Evolutionary conservation across 2,329 filamentous ascomycete genomes (phyloP), one percentile per base, ranked within the genome.

Genomic region (Mycosphaerelloides madeirae): DNA sequence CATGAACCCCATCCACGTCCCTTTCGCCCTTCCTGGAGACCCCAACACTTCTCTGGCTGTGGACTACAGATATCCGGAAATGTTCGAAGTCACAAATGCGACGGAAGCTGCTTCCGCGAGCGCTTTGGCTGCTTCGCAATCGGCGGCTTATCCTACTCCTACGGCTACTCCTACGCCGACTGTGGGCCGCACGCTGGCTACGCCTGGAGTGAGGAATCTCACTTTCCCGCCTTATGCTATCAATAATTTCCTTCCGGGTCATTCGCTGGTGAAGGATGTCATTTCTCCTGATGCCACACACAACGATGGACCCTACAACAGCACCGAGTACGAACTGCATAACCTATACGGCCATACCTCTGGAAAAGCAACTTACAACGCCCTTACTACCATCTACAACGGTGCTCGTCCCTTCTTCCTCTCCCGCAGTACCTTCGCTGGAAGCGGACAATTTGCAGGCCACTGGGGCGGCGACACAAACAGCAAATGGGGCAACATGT

Each of bases 401-500:
- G 52, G 52, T 35, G 54, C 53, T 22, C 38, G 58, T 8, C 56
- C 59, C 3, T 62, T 59, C 50, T 57, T 50, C 25, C 34, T 62
- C 16, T 51, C 49, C 5, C 53, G 58, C 11, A 52, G 44, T 22
- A 59, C 56, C n/a, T 61, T 61, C 35, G 57, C 56, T 11, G 59
- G 58, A 13, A 47, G 41, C 29, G 59, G 59, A 1, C 25, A 39
- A 9, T 46, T 51, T 28, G 50, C 56, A 13, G 53, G 46, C 11
- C 57, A 61, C 43, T 62, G 59, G 58, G 58, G 58, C 7, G 59
- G 59, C 28, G 59, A 62, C 33, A 60, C 59, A 31, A 57, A 53
- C 16, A 42, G 48, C 11, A 55, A 49, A 22, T 62, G 50, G 48
- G 57, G 57, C 28, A 49, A 41, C 45, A 62, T 62, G 59, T 61